These are phyloP conservation scores for Urochloa ruziziensis DNA, from an alignment of 176 grass and related monocot species.

Conservation along the genomic window DNA sequence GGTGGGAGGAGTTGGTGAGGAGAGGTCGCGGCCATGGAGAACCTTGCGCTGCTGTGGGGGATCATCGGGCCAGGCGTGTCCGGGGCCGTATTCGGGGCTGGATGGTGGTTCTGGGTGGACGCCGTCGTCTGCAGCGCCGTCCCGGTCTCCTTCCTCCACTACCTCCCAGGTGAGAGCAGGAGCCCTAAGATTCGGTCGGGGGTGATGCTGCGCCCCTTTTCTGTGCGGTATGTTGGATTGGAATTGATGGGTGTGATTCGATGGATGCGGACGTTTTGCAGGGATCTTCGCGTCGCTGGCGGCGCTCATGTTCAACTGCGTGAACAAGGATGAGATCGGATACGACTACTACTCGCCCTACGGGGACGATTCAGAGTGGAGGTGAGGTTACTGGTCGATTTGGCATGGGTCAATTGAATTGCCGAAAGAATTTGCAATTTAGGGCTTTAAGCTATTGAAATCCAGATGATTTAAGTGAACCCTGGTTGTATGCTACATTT, in stretches of 20 bases:
- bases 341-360: conserved; percentile 87
- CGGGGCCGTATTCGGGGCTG: conserved; percentile 88
- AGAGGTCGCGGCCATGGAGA: conserved; percentile 49
- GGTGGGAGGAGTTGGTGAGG: conserved; percentile 28
- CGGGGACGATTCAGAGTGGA: conserved; percentile 72
- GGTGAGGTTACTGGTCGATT: conserved; percentile 34
- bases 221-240: not conserved
- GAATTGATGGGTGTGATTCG: conserved; percentile 1
- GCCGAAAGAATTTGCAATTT: not conserved
- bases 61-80: conserved; percentile 81
- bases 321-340: conserved; percentile 72
- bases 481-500: not conserved
- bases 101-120: conserved; percentile 99
- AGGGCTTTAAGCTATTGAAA: not conserved
- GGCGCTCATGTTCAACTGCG: conserved; percentile 94
- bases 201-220: not conserved
- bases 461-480: not conserved
- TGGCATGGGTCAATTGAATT: not conserved
- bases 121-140: conserved; percentile 89
- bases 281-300: conserved; percentile 67
- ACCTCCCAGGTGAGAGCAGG: conserved; percentile 75
- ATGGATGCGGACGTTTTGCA: not conserved
- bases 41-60: conserved; percentile 69
- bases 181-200: conserved; percentile 2
- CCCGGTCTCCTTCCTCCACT: conserved; percentile 85